These are phyloP conservation scores for Isatis tinctoria DNA, from an alignment of 345 rosid genomes.

Conservation along the genomic window DNA sequence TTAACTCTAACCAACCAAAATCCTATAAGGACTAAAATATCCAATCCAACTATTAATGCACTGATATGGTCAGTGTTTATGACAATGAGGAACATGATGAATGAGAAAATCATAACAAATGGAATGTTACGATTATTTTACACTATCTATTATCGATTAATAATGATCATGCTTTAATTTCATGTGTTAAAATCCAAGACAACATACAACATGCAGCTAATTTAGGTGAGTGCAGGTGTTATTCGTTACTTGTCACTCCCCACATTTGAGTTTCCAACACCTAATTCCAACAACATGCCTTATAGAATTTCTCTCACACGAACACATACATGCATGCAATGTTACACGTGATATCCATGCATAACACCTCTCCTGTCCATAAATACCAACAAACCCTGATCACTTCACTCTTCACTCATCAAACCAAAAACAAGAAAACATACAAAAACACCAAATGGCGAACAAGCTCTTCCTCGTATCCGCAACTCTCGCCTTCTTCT, in stretches of 20 bases:
- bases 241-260: neutral
- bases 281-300: neutral
- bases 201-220: neutral
- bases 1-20: too few species aligned
- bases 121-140: neutral
- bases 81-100: too few species aligned
- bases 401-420: neutral
- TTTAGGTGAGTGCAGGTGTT: neutral
- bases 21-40: too few species aligned
- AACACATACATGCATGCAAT: neutral
- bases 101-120: neutral
- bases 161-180: neutral
- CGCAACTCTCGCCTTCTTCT: neutral
- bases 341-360: constrained; percentile 16
- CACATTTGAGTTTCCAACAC: neutral
- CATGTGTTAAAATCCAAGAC: neutral
- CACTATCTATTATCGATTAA: neutral
- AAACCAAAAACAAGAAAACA: neutral
- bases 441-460: neutral
- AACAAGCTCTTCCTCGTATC: neutral
- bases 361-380: neutral
- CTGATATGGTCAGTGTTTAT: too few species aligned
- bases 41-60: too few species aligned
- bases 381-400: neutral
- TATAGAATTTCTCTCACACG: neutral